A percentile compares a stretch with the other conserved stretches of the same genome.
These are phyloP conservation scores for Suillus brevipes DNA, from an alignment of 768 basidiomycete species.

Conservation along the genomic window DNA sequence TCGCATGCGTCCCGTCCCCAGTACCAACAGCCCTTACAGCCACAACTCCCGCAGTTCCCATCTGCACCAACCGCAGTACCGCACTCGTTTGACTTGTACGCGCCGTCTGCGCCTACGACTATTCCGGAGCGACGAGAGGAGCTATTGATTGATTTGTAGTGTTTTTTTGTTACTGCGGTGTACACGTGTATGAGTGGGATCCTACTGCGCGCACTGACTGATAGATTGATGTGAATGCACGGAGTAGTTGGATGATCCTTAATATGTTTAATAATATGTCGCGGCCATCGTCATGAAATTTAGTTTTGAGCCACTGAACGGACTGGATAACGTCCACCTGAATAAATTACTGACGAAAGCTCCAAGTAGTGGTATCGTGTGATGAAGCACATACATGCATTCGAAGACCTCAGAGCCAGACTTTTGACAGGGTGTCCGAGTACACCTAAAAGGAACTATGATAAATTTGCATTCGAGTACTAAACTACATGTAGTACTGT, in stretches of 20 bases:
- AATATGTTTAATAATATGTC: not conserved
- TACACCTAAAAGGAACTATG: not conserved
- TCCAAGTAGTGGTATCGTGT: too few relatives aligned
- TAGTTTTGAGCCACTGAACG: too few relatives aligned
- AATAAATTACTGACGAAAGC: too few relatives aligned
- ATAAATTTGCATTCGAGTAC: not conserved
- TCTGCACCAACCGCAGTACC: slow-evolving; percentile 60
- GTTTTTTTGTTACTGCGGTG: not conserved
- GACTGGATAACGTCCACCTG: too few relatives aligned
- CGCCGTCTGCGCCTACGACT: slow-evolving; percentile 45
- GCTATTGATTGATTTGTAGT: slow-evolving; percentile 44
- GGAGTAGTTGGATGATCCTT: not conserved
- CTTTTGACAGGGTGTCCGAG: not conserved
- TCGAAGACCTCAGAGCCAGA: not conserved
- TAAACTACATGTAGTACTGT: too few relatives aligned
- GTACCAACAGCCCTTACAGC: slow-evolving; percentile 19
- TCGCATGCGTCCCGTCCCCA: slow-evolving; percentile 9
- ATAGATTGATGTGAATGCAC: slow-evolving; percentile 1
- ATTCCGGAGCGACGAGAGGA: slow-evolving; percentile 66
- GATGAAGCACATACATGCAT: too few relatives aligned
- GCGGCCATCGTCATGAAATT: not conserved
- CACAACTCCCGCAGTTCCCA: slow-evolving; percentile 60
- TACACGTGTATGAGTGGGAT: too few relatives aligned
- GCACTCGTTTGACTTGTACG: slow-evolving; percentile 52
- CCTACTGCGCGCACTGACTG: too few relatives aligned